Conservation (phyloP, 1,284 basidiomycete species). For the Trichosporon faecale region DNA sequence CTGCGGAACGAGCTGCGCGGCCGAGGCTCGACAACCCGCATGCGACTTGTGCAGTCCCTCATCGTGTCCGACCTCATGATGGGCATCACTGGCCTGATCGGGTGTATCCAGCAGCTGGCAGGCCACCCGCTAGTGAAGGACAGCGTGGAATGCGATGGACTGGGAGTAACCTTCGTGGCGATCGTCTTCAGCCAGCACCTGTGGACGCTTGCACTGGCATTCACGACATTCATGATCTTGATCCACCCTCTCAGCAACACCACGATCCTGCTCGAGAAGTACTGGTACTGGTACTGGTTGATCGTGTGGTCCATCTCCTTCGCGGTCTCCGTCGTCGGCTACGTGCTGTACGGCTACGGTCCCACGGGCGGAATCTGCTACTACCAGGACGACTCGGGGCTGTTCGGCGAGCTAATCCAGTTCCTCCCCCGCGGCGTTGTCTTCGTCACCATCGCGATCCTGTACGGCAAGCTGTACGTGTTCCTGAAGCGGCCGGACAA, state of each 20-base stretch:
- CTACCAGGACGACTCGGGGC: slow-evolving; percentile 40
- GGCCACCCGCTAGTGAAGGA: slow-evolving; percentile 32
- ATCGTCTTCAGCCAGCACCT: slow-evolving; percentile 47
- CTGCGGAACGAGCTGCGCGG: slow-evolving; percentile 38
- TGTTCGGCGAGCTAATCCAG: slow-evolving; percentile 51
- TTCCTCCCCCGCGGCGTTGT: slow-evolving; percentile 49
- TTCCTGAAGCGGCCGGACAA: slow-evolving; percentile 53
- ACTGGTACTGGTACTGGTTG: slow-evolving; percentile 45
- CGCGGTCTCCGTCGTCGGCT: slow-evolving; percentile 36
- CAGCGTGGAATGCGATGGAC: slow-evolving; percentile 40
- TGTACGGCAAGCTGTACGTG: slow-evolving; percentile 52
- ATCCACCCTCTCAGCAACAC: slow-evolving; percentile 46
- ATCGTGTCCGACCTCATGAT: slow-evolving; percentile 48
- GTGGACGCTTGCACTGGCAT: slow-evolving; percentile 50
- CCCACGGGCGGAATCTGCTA: slow-evolving; percentile 50
- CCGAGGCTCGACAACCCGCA: slow-evolving; percentile 46
- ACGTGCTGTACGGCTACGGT: slow-evolving; percentile 41
- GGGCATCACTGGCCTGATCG: slow-evolving; percentile 41
- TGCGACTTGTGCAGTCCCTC: slow-evolving; percentile 48
- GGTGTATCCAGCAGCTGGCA: slow-evolving; percentile 30
- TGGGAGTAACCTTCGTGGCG: slow-evolving; percentile 44
- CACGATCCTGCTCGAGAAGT: slow-evolving; percentile 46
- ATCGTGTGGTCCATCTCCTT: slow-evolving; percentile 43
- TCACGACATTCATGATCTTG: slow-evolving; percentile 52
- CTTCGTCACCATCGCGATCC: slow-evolving; percentile 44